Conservation (phyloP, 192 early-diverging fungal genomes). For the Gonapodya sp. region DNA sequence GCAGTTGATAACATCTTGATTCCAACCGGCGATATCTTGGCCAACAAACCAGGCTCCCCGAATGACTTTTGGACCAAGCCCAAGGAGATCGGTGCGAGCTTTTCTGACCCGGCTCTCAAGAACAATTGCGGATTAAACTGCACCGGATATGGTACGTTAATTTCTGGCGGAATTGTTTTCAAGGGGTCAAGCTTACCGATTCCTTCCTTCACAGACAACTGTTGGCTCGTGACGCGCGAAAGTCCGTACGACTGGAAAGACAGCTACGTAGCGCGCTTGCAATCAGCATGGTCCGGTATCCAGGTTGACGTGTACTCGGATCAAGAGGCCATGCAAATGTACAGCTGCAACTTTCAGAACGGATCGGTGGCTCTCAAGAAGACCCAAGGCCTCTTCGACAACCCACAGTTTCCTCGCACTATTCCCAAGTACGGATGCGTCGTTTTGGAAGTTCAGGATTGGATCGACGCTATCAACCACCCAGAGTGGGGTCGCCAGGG, state of each 20-base stretch:
- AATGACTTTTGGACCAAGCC: conserved; percentile 1
- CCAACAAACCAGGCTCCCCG: not conserved
- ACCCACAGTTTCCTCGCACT: not conserved
- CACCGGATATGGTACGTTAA: not conserved
- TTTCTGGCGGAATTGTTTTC: no score
- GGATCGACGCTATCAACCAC: not conserved
- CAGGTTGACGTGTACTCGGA: not conserved
- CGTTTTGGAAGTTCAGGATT: not conserved
- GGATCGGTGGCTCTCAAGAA: not conserved
- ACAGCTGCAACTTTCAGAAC: not conserved
- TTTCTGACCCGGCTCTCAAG: not conserved
- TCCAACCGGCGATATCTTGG: not conserved
- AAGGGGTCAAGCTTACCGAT: no score
- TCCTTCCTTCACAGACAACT: not conserved
- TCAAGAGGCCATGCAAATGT: not conserved
- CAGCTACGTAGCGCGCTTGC: not conserved
- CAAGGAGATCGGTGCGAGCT: not conserved
- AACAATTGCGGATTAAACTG: not conserved
- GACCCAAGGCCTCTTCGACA: not conserved
- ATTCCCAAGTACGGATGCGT: not conserved
- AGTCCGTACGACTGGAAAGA: not conserved
- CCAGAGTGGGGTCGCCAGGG: not conserved
- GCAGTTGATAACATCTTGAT: not conserved
- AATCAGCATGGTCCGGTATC: not conserved
- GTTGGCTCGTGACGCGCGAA: not conserved